Percentiles rank a stretch among this genome's conserved stretches.
Evolutionary conservation across 2,329 filamentous ascomycete genomes (phyloP).

Genomic region (Calonectria honghensis): DNA sequence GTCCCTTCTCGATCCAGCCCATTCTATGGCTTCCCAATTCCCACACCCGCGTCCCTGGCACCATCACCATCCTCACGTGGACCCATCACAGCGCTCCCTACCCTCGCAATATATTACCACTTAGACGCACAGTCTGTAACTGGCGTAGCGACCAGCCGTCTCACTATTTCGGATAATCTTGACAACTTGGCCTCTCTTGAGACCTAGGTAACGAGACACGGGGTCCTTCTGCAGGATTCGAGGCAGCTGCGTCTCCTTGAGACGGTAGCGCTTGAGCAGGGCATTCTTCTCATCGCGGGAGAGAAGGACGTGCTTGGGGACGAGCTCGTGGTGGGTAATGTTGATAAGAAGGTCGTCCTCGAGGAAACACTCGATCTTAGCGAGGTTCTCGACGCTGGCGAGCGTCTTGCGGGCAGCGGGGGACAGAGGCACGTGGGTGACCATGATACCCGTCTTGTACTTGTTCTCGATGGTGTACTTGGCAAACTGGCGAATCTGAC

Average conservation of each 20-base stretch:
- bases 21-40: slow-evolving; percentile 35
- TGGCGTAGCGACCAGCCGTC: slow-evolving; percentile 96
- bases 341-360: slow-evolving; percentile 98
- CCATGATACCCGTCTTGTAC: slow-evolving; percentile 93
- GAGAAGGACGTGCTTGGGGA: slow-evolving; percentile 93
- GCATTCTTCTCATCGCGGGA: slow-evolving; percentile 92
- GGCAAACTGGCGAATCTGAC: slow-evolving; percentile 93
- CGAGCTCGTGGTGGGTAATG: slow-evolving; percentile 97
- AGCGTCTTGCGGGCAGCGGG: slow-evolving; percentile 92
- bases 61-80: background rate
- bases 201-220: slow-evolving; percentile 91
- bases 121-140: slow-evolving; percentile 85
- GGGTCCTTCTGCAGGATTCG: slow-evolving; percentile 94
- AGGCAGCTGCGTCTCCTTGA: slow-evolving; percentile 98
- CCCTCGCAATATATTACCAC: background rate
- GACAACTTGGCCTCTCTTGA: slow-evolving; percentile 94
- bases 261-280: slow-evolving; percentile 89
- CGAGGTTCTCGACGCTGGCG: slow-evolving; percentile 82
- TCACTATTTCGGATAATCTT: slow-evolving; percentile 98
- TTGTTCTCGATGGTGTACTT: slow-evolving; percentile 86
- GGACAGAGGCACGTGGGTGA: slow-evolving; percentile 88
- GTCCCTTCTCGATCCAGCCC: slow-evolving; percentile 41
- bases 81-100: slow-evolving; percentile 17
- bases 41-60: background rate
- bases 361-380: slow-evolving; percentile 94